phyloP scores from a whole-genome alignment of 1,284 basidiomycete species.

The Apiotrichum montevideense region DNA sequence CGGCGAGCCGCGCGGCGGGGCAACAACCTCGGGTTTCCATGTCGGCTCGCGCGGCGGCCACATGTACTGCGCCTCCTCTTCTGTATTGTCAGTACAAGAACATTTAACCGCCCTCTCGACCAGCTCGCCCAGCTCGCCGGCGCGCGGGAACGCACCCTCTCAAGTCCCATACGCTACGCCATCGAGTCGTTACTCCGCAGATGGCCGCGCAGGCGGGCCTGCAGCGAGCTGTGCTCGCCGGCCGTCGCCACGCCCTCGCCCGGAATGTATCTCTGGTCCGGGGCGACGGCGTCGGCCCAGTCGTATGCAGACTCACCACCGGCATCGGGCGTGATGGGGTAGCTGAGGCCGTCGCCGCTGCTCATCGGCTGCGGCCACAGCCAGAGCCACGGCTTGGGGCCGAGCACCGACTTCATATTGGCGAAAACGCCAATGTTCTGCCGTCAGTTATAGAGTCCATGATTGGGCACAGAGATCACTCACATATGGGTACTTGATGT shows the following conservation, averaged over 20 bases:
- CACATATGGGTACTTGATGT: slow-evolving; percentile 90
- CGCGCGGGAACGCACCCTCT: too few species aligned
- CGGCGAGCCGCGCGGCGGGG: slow-evolving; percentile 53
- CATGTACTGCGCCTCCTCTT: slow-evolving; percentile 43
- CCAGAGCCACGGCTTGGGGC: slow-evolving; percentile 68
- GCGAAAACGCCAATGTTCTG: slow-evolving; percentile 68
- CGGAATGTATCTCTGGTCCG: slow-evolving; percentile 7
- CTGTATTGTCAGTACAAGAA: slow-evolving; percentile 27
- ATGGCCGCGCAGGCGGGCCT: slow-evolving; percentile 17
- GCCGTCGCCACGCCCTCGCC: slow-evolving; percentile 4
- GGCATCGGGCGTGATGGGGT: slow-evolving; percentile 61
- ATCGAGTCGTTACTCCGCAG: slow-evolving; percentile 10
- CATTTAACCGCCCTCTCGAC: too few species aligned
- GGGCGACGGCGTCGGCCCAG: slow-evolving; percentile 36
- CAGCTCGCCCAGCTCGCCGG: too few species aligned
- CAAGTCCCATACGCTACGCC: slow-evolving; percentile 5
- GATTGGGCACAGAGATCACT: slow-evolving; percentile 33
- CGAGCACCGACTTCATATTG: slow-evolving; percentile 74
- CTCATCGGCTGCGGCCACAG: slow-evolving; percentile 57
- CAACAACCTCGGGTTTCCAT: slow-evolving; percentile 7
- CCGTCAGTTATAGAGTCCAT: slow-evolving; percentile 9
- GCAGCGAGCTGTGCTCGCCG: slow-evolving; percentile 11
- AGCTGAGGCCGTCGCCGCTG: slow-evolving; percentile 69
- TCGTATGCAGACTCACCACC: slow-evolving; percentile 63
- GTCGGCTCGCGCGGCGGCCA: slow-evolving; percentile 53